Evolutionary conservation across 2,329 filamentous ascomycete genomes (phyloP).

Genomic region (Ustulina deusta): DNA sequence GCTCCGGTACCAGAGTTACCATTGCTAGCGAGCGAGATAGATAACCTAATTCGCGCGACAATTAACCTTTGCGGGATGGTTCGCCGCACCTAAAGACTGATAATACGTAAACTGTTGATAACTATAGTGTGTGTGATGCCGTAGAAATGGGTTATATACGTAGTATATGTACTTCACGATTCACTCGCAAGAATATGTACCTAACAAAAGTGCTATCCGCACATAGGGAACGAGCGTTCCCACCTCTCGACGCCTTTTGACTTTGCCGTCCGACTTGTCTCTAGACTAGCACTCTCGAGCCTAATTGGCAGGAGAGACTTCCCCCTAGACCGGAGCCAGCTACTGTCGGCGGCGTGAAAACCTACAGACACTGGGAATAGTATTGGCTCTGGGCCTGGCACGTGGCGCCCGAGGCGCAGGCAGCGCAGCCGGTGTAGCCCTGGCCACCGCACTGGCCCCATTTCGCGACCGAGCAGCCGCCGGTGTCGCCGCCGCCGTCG

Average conservation of each 20-base stretch:
- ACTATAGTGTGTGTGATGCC: neutral
- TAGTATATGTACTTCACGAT: slow-evolving; percentile 22
- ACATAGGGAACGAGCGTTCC: neutral
- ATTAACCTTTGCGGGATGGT: neutral
- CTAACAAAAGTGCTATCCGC: slow-evolving; percentile 9
- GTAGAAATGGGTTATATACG: neutral
- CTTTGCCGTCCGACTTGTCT: no score
- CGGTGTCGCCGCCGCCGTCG: slow-evolving; percentile 1
- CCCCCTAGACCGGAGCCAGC: neutral
- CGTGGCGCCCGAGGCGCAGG: slow-evolving; percentile 31
- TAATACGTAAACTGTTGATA: neutral
- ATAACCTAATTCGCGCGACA: no score
- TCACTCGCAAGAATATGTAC: slow-evolving; percentile 23
- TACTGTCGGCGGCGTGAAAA: neutral
- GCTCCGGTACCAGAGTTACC: no score
- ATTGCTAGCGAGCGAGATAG: no score
- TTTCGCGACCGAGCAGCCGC: slow-evolving; percentile 32
- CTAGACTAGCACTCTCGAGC: no score
- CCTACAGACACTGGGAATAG: slow-evolving; percentile 38
- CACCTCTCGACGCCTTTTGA: neutral
- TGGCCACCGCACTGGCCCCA: slow-evolving; percentile 35
- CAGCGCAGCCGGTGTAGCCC: slow-evolving; percentile 29
- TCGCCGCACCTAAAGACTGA: neutral
- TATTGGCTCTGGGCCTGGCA: slow-evolving; percentile 29
- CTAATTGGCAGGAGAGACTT: no score